Evolutionary conservation across 2,329 filamentous ascomycete genomes (phyloP).

Genomic region (Penicillium hordei): DNA sequence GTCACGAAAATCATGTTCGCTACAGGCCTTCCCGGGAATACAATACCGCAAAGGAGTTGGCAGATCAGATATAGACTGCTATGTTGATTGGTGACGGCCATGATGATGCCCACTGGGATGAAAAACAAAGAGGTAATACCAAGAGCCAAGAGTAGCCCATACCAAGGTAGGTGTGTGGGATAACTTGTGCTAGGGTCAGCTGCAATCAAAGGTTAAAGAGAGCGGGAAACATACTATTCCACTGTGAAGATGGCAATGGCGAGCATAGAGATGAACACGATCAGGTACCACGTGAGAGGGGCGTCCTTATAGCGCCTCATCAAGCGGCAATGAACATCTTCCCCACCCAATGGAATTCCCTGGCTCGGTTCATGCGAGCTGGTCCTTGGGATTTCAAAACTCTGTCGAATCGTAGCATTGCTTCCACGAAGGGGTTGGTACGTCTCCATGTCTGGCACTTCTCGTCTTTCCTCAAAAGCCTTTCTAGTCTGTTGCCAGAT

Average conservation of each 20-base stretch:
- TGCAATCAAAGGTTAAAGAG: not conserved
- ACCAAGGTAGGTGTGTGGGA: constrained; percentile 81
- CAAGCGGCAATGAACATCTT: constrained; percentile 80
- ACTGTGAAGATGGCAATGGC: constrained; percentile 79
- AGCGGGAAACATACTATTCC: constrained; percentile 64
- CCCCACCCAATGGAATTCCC: constrained; percentile 59
- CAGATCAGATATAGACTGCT: constrained; percentile 84
- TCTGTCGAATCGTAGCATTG: constrained; percentile 9
- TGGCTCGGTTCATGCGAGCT: constrained; percentile 26
- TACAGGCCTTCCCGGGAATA: constrained; percentile 81
- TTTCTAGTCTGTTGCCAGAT: constrained; percentile 75
- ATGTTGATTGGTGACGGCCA: constrained; percentile 89
- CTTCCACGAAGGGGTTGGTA: constrained; percentile 54
- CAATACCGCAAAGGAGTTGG: constrained; percentile 76
- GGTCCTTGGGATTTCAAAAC: constrained; percentile 13
- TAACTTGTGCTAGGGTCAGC: constrained; percentile 53
- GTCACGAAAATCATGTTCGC: constrained; percentile 94
- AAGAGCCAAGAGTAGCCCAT: constrained; percentile 76
- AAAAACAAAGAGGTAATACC: constrained; percentile 78
- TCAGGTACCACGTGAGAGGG: constrained; percentile 76
- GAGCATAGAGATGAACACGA: constrained; percentile 73
- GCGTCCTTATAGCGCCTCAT: constrained; percentile 83
- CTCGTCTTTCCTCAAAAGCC: constrained; percentile 63
- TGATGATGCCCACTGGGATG: constrained; percentile 87
- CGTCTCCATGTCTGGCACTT: constrained; percentile 47